Evolutionary conservation across 2,329 filamentous ascomycete genomes (phyloP).

Genomic region (Diaporthe vaccinii): DNA sequence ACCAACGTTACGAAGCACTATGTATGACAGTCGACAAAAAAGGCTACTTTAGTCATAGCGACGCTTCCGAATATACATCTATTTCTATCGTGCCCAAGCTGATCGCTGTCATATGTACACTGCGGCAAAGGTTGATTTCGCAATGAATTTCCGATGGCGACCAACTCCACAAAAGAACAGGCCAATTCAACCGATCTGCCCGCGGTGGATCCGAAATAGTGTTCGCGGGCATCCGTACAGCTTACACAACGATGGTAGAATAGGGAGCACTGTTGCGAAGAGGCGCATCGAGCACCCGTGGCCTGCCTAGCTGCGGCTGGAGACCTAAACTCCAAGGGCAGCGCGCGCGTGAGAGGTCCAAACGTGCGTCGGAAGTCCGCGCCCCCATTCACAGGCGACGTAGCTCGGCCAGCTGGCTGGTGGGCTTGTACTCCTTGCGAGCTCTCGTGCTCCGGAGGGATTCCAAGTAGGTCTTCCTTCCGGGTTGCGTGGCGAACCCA

Average conservation of each 20-base stretch:
- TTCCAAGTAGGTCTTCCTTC: background rate
- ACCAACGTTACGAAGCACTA: too few species aligned
- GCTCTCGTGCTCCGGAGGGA: background rate
- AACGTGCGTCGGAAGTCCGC: background rate
- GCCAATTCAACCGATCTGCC: background rate
- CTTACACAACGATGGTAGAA: background rate
- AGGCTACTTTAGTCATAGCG: accelerated
- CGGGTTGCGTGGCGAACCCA: background rate
- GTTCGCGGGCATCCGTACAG: constrained; percentile 1
- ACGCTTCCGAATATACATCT: background rate
- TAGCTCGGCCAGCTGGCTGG: background rate
- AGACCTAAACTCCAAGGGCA: background rate
- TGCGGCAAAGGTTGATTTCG: background rate
- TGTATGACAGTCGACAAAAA: background rate
- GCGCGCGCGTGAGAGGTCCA: background rate
- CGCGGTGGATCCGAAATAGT: background rate
- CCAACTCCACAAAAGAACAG: too few species aligned
- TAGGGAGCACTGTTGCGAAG: background rate
- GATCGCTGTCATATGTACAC: accelerated
- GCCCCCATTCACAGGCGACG: background rate
- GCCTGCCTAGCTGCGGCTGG: too few species aligned
- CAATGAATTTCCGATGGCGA: too few species aligned
- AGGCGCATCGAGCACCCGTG: background rate
- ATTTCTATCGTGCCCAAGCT: too few species aligned
- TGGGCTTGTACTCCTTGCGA: background rate